phyloP scores from a whole-genome alignment of 495 filamentous ascomycete species.

The Amphirosellinia nigrospora region DNA sequence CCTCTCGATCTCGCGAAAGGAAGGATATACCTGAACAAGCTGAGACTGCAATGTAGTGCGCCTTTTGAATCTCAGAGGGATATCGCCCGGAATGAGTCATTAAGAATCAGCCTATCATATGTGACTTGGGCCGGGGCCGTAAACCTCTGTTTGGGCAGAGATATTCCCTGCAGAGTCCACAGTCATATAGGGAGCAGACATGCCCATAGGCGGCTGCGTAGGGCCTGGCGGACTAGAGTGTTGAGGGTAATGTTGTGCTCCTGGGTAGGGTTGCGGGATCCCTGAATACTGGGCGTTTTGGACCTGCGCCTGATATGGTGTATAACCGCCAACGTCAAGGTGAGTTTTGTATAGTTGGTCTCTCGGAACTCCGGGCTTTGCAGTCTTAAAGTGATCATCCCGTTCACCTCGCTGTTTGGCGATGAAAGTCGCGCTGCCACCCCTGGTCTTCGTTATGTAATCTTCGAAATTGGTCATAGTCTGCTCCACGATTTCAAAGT shows the following conservation, averaged over 20 bases:
- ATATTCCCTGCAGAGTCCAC: neutral
- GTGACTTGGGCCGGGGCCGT: neutral
- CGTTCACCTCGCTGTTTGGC: slow-evolving; percentile 6
- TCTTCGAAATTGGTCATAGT: neutral
- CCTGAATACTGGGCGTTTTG: neutral
- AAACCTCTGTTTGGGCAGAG: neutral
- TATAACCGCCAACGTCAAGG: neutral
- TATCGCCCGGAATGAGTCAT: neutral
- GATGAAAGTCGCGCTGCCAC: neutral
- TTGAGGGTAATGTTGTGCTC: neutral
- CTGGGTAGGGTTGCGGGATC: neutral
- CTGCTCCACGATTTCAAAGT: slow-evolving; percentile 1
- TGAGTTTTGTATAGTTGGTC: neutral
- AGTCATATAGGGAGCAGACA: neutral
- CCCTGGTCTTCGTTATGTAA: neutral
- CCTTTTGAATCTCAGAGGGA: neutral
- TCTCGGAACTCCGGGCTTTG: neutral
- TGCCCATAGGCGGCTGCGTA: neutral
- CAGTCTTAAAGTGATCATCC: neutral
- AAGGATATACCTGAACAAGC: neutral
- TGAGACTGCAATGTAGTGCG: neutral
- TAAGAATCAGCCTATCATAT: neutral
- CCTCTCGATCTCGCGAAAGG: neutral
- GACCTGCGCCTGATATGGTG: neutral
- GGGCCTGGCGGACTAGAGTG: neutral